phyloP scores from a whole-genome alignment of 495 filamentous ascomycete species.

The Neurospora tetraspora region DNA sequence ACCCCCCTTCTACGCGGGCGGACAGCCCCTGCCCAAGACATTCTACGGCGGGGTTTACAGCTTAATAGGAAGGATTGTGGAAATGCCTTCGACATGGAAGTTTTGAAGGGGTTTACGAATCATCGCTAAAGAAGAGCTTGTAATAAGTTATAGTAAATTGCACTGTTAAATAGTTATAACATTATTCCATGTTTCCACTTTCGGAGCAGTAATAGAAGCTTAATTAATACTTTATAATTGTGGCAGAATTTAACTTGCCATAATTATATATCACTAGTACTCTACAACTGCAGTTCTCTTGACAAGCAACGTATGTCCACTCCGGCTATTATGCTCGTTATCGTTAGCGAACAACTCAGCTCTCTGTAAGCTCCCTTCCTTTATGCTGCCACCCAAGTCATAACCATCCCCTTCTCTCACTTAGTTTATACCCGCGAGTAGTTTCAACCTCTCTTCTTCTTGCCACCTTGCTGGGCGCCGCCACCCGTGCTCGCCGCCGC shows the following conservation, averaged over 20 bases:
- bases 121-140: background rate
- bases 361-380: background rate
- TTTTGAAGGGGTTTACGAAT: too few relatives aligned
- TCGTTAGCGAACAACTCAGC: background rate
- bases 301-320: background rate
- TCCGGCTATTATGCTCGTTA: background rate
- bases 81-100: background rate
- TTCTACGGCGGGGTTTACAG: background rate
- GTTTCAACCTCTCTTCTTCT: background rate
- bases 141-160: background rate
- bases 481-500: constrained; percentile 5
- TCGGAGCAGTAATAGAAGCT: too few relatives aligned
- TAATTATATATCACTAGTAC: background rate
- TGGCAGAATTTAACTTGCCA: too few relatives aligned
- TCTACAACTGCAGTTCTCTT: rapidly evolving
- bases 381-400: background rate
- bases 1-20: background rate
- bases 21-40: background rate
- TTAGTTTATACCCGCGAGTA: background rate
- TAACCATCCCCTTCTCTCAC: background rate
- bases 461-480: background rate
- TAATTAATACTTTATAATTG: too few relatives aligned
- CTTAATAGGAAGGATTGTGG: background rate
- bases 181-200: too few relatives aligned
- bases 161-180: too few relatives aligned